Evolutionary conservation across 345 rosid genomes (phyloP).

Genomic region (Populus alba): DNA sequence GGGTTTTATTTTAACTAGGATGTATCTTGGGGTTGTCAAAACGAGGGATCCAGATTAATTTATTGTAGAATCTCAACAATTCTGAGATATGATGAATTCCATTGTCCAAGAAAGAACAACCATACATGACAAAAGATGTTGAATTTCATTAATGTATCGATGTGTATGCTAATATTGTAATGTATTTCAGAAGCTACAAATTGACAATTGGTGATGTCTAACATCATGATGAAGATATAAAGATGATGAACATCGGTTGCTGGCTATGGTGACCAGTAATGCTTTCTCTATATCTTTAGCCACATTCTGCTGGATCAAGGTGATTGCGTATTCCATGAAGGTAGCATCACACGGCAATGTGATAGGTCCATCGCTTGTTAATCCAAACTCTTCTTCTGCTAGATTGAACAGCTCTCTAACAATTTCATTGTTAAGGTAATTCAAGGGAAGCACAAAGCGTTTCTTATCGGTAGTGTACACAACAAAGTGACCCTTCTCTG

Average conservation of each 20-base stretch:
- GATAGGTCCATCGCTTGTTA: constrained; percentile 13
- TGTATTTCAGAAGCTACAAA: constrained; percentile 2
- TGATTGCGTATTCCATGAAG: constrained; percentile 8
- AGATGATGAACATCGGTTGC: background rate
- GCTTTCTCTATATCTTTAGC: constrained; percentile 10
- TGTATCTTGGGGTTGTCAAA: background rate
- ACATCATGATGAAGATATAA: background rate
- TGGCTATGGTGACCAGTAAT: background rate
- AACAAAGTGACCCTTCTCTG: constrained; percentile 17
- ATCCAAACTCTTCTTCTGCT: constrained; percentile 19
- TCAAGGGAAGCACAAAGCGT: constrained; percentile 13
- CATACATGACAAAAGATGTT: background rate
- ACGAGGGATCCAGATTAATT: background rate
- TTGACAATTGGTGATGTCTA: background rate
- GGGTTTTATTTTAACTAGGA: background rate
- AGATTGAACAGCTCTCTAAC: constrained; percentile 15
- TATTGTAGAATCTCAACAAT: background rate
- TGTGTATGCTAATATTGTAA: background rate
- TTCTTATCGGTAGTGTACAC: constrained; percentile 5
- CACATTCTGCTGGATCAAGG: background rate
- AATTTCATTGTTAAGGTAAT: constrained; percentile 6
- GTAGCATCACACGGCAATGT: constrained; percentile 18
- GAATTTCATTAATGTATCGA: background rate
- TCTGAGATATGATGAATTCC: background rate
- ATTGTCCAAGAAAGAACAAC: background rate